Evolutionary conservation across 2,329 filamentous ascomycete species (phyloP), one percentile per base, ranked within the genome.

Genomic region (Phyllosticta ampelicida): DNA sequence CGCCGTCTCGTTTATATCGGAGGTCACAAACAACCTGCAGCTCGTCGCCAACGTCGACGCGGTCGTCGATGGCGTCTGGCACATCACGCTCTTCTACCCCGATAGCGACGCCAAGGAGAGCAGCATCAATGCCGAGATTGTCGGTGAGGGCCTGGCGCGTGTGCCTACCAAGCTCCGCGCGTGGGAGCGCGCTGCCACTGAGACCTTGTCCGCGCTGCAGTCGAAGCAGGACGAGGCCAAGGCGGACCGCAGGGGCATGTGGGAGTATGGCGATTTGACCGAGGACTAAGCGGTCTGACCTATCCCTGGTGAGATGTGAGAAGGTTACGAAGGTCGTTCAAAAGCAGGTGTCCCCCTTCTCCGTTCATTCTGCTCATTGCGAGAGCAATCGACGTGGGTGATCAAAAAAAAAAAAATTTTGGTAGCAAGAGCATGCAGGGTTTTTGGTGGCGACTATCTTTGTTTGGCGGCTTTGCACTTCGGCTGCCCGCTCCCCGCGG

Each of bases 211-310:
- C 71, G 82, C 82, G 65, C 76, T 96, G 61, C 85, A 82, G 68
- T 81, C 86, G 71, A 82, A 86, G 55, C 86, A 95, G 77, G 78
- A 80, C 36, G 79, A 86, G 71, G 92, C 92, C 4, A 96, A 95
- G 81, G 78, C 82, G 58, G 84, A 85, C 59, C 83, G 90, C 62
- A 79, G 84, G 64, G 94, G 94, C 50, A 94, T 96, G 82, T 99
- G 92, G 91, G 94, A 99, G 80, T 99, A 97, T 74, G 94, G 94
- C 65, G 94, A 97, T 72, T 80, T 96, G 68, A 95, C 90, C 13
- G 91, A 96, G 64, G 65, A 66, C 59, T 58, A 54, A 54, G 48
- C 21, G 5, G n/a, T 11, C 21, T n/a, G n/a, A n/a, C n/a, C n/a
- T n/a, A n/a, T n/a, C 13, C 23, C 10, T 55, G 23, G 23, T 26